A percentile compares a stretch with the other conserved stretches of the same genome.
Evolutionary conservation across 805 yeast species (phyloP).

Genomic region (Ogataea polymorpha): DNA sequence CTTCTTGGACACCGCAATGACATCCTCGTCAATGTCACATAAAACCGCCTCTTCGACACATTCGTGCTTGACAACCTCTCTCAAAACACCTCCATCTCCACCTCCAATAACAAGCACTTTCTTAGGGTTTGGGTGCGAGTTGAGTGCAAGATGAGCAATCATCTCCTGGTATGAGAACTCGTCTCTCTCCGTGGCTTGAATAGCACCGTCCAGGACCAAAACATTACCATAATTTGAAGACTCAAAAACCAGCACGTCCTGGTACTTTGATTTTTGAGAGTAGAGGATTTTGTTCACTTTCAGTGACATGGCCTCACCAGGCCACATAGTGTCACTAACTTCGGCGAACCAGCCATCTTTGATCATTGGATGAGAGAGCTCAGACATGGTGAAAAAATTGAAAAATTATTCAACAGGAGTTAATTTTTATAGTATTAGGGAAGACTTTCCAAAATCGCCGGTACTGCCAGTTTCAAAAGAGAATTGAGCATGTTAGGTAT

Average conservation of each 20-base stretch:
- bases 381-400: constrained; percentile 15
- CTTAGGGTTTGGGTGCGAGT: constrained; percentile 93
- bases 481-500: too few species aligned
- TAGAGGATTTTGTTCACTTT: constrained; percentile 84
- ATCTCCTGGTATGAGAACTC: constrained; percentile 98
- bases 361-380: constrained; percentile 53
- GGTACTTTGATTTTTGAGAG: constrained; percentile 83
- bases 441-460: too few species aligned
- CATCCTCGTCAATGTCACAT: constrained; percentile 95
- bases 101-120: constrained; percentile 95
- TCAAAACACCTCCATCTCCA: constrained; percentile 97
- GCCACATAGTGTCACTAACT: constrained; percentile 94
- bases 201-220: constrained; percentile 88
- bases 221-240: constrained; percentile 94
- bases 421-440: neutral
- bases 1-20: constrained; percentile 79
- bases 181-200: constrained; percentile 95
- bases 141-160: constrained; percentile 91
- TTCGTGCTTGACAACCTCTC: constrained; percentile 90
- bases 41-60: constrained; percentile 83
- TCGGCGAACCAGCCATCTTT: constrained; percentile 97
- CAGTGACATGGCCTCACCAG: constrained; percentile 96
- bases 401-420: neutral
- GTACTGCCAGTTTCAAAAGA: too few species aligned
- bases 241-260: constrained; percentile 90